These are phyloP conservation scores for Hanseniaspora lindneri DNA, from an alignment of 805 yeast species.

Conservation along the genomic window DNA sequence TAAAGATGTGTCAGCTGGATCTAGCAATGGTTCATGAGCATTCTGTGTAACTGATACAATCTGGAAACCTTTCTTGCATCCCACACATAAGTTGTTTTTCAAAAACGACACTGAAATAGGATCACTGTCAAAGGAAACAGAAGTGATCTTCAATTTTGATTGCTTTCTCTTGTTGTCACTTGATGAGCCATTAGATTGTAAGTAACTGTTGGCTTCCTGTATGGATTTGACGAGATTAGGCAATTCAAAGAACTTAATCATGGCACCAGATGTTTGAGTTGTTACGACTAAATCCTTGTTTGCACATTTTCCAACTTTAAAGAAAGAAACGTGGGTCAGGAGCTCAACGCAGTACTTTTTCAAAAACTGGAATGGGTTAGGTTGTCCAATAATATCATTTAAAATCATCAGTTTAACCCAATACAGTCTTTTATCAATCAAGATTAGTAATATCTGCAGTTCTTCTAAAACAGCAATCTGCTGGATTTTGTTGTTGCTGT, in stretches of 20 bases:
- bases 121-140: conserved; percentile 73
- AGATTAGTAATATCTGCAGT: conserved; percentile 66
- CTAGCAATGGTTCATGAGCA: conserved; percentile 77
- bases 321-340: conserved; percentile 77
- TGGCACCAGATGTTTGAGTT: conserved; percentile 67
- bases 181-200: not conserved
- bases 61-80: conserved; percentile 94
- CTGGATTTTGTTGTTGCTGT: conserved; percentile 57
- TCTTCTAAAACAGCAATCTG: conserved; percentile 89
- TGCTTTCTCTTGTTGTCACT: conserved; percentile 50
- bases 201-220: conserved; percentile 3
- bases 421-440: conserved; percentile 69
- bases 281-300: conserved; percentile 84
- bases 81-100: conserved; percentile 80
- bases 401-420: conserved; percentile 68
- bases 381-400: conserved; percentile 26
- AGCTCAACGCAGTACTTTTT: conserved; percentile 61
- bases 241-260: conserved; percentile 81
- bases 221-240: conserved; percentile 44
- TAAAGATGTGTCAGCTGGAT: conserved; percentile 95
- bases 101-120: conserved; percentile 85
- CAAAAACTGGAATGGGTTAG: conserved; percentile 31
- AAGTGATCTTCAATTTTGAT: conserved; percentile 55
- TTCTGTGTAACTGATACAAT: conserved; percentile 76
- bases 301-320: conserved; percentile 84